A percentile compares a stretch with the other conserved stretches of the same genome.
Evolutionary conservation across 495 filamentous ascomycete genomes (phyloP).

Genomic region (Xylaria telfairii): DNA sequence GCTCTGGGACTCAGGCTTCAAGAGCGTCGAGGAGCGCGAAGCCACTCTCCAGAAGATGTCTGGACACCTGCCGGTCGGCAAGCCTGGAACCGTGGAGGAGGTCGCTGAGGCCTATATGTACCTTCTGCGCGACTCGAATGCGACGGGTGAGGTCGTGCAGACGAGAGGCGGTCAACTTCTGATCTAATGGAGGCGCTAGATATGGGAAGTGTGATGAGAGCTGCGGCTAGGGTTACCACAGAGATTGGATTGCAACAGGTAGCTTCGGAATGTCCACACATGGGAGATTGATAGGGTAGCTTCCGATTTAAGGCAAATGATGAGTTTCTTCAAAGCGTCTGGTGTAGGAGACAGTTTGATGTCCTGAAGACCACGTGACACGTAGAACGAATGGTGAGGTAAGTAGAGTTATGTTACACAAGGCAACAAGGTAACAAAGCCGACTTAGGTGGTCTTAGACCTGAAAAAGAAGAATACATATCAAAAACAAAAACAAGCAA

Average conservation of each 20-base stretch:
- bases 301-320: not conserved
- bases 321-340: not conserved
- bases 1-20: conserved; percentile 42
- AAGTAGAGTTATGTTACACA: no score
- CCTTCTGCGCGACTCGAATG: conserved; percentile 61
- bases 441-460: no score
- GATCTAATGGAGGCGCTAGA: conserved; percentile 22
- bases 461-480: no score
- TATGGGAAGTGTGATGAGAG: not conserved
- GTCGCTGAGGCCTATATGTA: conserved; percentile 70
- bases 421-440: no score
- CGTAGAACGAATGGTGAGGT: not conserved
- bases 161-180: conserved; percentile 33
- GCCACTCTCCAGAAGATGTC: conserved; percentile 34
- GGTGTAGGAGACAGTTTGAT: not conserved
- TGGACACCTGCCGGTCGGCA: conserved; percentile 44
- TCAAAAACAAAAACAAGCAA: no score
- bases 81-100: conserved; percentile 59
- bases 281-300: not conserved
- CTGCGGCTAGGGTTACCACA: not conserved
- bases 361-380: not conserved
- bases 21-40: conserved; percentile 40
- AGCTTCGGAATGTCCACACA: not conserved
- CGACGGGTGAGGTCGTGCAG: conserved; percentile 37
- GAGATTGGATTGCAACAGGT: not conserved